These are phyloP conservation scores for Trichomonas vaginalis DNA, from an alignment of 208 protist species.

Conservation along the genomic window DNA sequence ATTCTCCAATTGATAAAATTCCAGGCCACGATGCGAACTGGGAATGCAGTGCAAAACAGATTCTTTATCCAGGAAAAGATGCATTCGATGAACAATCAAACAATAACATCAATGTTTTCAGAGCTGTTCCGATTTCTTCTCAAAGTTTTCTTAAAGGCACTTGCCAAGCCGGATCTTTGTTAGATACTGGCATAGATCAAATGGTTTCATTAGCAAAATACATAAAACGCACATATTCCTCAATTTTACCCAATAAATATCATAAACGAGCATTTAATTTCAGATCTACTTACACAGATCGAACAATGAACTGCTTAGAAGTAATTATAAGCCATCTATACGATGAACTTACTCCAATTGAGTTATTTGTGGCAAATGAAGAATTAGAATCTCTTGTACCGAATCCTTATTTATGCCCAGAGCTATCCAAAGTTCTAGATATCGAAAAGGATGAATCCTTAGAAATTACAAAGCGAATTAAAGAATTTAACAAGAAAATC, in stretches of 20 bases:
- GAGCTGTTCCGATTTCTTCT: not conserved
- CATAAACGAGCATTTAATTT: not conserved
- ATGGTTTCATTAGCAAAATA: not conserved
- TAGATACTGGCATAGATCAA: not conserved
- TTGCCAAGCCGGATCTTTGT: not conserved
- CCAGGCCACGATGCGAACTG: not conserved
- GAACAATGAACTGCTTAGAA: not conserved
- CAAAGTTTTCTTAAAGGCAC: not conserved
- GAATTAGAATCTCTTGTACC: not conserved
- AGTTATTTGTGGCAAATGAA: slow-evolving; percentile 4
- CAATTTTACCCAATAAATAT: not conserved
- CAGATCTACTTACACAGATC: not conserved
- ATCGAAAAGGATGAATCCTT: too few relatives aligned
- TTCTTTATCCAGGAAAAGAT: not conserved
- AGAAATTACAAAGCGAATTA: not conserved
- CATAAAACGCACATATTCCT: not conserved
- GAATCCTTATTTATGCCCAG: not conserved
- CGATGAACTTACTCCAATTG: not conserved
- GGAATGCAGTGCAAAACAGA: not conserved
- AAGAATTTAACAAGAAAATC: not conserved
- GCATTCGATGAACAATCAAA: not conserved
- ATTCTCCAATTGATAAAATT: slow-evolving; percentile 7
- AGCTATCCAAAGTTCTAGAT: not conserved
- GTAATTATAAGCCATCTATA: not conserved
- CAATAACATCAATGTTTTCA: not conserved